Conservation (phyloP, 345 rosid species). For the Theobroma cacao region DNA sequence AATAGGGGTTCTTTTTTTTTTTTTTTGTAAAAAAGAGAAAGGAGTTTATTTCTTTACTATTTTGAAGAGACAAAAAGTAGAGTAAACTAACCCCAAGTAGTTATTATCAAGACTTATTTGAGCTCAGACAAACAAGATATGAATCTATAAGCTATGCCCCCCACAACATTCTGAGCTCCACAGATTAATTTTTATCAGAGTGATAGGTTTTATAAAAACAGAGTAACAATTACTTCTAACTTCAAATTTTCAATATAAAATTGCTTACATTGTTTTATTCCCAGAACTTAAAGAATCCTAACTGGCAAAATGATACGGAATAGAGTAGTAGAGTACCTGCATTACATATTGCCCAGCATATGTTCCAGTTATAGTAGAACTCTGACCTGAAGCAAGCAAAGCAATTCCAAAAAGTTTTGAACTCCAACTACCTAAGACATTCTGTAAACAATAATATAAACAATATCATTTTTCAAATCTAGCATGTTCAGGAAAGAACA, state of each 20-base stretch:
- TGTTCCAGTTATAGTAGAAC: slow-evolving; percentile 97
- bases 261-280: background rate
- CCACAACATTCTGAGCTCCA: background rate
- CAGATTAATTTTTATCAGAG: background rate
- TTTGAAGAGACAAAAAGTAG: background rate
- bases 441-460: slow-evolving; percentile 41
- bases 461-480: background rate
- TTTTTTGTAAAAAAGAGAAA: background rate
- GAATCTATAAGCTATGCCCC: background rate
- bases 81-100: background rate
- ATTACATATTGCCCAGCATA: slow-evolving; percentile 98
- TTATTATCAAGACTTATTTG: background rate
- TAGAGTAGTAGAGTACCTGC: slow-evolving; percentile 51
- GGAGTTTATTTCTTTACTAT: background rate
- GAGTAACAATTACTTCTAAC: background rate
- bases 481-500: background rate
- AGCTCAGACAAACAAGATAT: background rate
- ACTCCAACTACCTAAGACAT: slow-evolving; percentile 95
- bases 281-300: background rate
- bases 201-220: background rate
- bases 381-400: slow-evolving; percentile 91
- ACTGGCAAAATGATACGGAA: background rate
- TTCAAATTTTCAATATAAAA: slow-evolving; percentile 4
- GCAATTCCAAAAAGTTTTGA: slow-evolving; percentile 92
- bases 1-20: background rate